phyloP scores from a whole-genome alignment of 352 stramenopile genomes.

The Aphanomyces cochlioides region DNA sequence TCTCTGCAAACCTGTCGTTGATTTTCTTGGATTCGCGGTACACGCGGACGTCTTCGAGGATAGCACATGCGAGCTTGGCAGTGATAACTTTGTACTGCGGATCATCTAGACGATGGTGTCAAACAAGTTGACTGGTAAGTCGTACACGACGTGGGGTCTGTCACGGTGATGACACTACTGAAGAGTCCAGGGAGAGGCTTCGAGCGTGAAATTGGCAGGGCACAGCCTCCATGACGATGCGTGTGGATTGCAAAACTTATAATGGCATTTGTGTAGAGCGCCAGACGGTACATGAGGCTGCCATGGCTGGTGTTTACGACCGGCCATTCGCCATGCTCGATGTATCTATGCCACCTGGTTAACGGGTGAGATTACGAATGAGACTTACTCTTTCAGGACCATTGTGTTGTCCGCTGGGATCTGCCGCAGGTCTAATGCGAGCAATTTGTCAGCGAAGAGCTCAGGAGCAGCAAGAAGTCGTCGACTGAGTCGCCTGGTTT shows the following conservation, averaged over 20 bases:
- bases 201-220: conserved; percentile 48
- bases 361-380: not conserved
- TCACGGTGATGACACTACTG: conserved; percentile 54
- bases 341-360: conserved; percentile 34
- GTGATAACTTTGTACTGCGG: conserved; percentile 27
- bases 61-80: conserved; percentile 54
- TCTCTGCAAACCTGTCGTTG: conserved; percentile 33
- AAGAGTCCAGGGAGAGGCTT: conserved; percentile 58
- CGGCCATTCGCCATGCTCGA: conserved; percentile 56
- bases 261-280: conserved; percentile 52
- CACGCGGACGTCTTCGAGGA: conserved; percentile 60
- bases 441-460: conserved; percentile 53
- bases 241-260: conserved; percentile 44
- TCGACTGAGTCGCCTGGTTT: conserved; percentile 41
- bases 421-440: conserved; percentile 38
- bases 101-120: conserved; percentile 28
- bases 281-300: conserved; percentile 45
- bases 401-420: conserved; percentile 54
- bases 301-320: conserved; percentile 29
- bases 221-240: conserved; percentile 43
- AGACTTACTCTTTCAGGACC: conserved; percentile 40
- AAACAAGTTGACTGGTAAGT: not conserved
- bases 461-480: conserved; percentile 47
- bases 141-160: conserved; percentile 33
- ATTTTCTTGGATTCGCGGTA: conserved; percentile 53